These are phyloP conservation scores for Cryptococcus sp. DNA, from an alignment of 1,284 basidiomycete genomes.

Conservation along the genomic window DNA sequence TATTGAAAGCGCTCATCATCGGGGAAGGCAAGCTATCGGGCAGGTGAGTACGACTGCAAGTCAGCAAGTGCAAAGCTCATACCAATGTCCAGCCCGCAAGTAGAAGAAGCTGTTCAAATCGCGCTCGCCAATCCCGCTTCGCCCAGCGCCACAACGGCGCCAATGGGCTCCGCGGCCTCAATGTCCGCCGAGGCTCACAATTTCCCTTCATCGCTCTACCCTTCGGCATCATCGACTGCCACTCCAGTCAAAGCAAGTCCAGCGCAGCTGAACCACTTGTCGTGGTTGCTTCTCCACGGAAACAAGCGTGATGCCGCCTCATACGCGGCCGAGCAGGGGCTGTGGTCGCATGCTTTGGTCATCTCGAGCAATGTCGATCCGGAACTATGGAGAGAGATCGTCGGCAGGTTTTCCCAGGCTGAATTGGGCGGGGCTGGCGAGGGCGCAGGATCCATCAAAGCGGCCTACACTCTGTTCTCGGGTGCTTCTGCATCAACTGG, in stretches of 20 bases:
- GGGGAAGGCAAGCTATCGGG: constrained; percentile 82
- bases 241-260: constrained; percentile 57
- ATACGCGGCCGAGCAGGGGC: constrained; percentile 79
- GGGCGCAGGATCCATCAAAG: constrained; percentile 58
- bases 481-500: constrained; percentile 69
- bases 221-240: constrained; percentile 21
- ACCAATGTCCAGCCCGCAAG: constrained; percentile 60
- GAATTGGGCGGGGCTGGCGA: constrained; percentile 63
- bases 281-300: constrained; percentile 75
- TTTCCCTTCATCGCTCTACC: constrained; percentile 23
- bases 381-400: constrained; percentile 88
- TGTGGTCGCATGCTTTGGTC: constrained; percentile 96
- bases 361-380: constrained; percentile 92
- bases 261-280: constrained; percentile 68
- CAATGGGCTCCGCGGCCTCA: constrained; percentile 27
- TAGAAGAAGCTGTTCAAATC: constrained; percentile 66
- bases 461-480: constrained; percentile 83
- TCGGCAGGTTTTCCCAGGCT: constrained; percentile 77
- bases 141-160: constrained; percentile 14
- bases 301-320: constrained; percentile 84
- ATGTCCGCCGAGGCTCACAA: constrained; percentile 12
- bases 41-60: constrained; percentile 60
- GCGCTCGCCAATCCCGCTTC: constrained; percentile 63
- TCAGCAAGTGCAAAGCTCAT: background rate
- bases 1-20: constrained; percentile 78